These are phyloP conservation scores for Lathyrus oleraceus DNA, from an alignment of 306 rosid species.

Conservation along the genomic window DNA sequence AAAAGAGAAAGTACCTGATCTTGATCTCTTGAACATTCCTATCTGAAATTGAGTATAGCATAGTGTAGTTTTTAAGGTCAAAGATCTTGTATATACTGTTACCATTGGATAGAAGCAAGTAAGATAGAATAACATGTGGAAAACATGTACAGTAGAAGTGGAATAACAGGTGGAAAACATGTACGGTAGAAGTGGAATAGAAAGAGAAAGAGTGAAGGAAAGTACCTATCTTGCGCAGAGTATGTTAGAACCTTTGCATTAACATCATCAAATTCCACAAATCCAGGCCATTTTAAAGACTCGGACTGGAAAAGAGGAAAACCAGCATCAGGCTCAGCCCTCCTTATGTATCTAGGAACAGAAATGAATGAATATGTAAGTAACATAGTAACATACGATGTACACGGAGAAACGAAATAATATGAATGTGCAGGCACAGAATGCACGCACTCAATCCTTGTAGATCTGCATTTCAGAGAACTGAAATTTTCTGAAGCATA, in stretches of 20 bases:
- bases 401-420: neutral
- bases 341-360: constrained; percentile 66
- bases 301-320: constrained; percentile 90
- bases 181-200: neutral
- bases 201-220: constrained; percentile 4
- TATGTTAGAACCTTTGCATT: constrained; percentile 91
- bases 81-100: constrained; percentile 91
- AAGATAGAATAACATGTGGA: constrained; percentile 27
- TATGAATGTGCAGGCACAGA: constrained; percentile 29
- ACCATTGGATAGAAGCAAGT: constrained; percentile 25
- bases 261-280: constrained; percentile 96
- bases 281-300: constrained; percentile 94
- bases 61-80: constrained; percentile 83
- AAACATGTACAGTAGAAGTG: neutral
- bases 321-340: constrained; percentile 89
- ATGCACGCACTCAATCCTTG: constrained; percentile 77
- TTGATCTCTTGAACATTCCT: constrained; percentile 85
- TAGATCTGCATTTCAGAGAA: constrained; percentile 89
- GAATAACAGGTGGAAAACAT: neutral
- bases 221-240: constrained; percentile 84
- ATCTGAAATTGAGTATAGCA: constrained; percentile 90
- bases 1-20: constrained; percentile 59
- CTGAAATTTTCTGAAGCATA: constrained; percentile 95
- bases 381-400: constrained; percentile 19
- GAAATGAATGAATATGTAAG: constrained; percentile 15